Percentiles rank a stretch among this genome's conserved stretches.
Evolutionary conservation across 192 early-diverging fungal genomes (phyloP).

Genomic region (Backusella luteola): DNA sequence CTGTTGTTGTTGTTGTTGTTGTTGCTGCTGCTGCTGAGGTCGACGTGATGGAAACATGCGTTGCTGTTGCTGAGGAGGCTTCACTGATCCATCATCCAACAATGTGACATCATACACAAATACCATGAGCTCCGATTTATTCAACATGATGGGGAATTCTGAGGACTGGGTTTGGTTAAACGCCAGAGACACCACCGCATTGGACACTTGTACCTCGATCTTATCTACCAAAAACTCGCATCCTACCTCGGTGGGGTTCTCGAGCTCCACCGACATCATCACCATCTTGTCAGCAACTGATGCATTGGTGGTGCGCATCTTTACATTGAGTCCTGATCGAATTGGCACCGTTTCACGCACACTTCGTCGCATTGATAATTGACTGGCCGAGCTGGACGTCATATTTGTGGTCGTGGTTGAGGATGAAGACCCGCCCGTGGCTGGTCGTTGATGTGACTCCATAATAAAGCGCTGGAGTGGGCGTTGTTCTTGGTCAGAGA

Average conservation of each 20-base stretch:
- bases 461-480: conserved; percentile 28
- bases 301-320: conserved; percentile 60
- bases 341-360: conserved; percentile 43
- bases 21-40: not conserved
- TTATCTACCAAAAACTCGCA: conserved; percentile 47
- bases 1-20: not conserved
- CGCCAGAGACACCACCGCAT: conserved; percentile 46
- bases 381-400: not conserved
- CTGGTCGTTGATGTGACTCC: conserved; percentile 4
- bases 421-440: not conserved
- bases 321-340: conserved; percentile 51
- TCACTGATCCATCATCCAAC: conserved; percentile 45
- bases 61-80: conserved; percentile 21
- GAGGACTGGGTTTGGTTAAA: conserved; percentile 19
- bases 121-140: conserved; percentile 54
- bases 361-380: conserved; percentile 37
- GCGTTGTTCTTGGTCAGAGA: not conserved
- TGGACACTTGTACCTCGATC: conserved; percentile 53
- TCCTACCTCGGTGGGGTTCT: conserved; percentile 54
- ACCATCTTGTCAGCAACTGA: conserved; percentile 54
- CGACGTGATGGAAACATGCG: conserved; percentile 29
- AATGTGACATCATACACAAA: conserved; percentile 56
- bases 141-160: conserved; percentile 44
- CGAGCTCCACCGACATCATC: conserved; percentile 65
- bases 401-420: not conserved